Evolutionary conservation across 2,329 filamentous ascomycete genomes (phyloP), one percentile per base, ranked within the genome.

Genomic region (Aspergillus fructus): DNA sequence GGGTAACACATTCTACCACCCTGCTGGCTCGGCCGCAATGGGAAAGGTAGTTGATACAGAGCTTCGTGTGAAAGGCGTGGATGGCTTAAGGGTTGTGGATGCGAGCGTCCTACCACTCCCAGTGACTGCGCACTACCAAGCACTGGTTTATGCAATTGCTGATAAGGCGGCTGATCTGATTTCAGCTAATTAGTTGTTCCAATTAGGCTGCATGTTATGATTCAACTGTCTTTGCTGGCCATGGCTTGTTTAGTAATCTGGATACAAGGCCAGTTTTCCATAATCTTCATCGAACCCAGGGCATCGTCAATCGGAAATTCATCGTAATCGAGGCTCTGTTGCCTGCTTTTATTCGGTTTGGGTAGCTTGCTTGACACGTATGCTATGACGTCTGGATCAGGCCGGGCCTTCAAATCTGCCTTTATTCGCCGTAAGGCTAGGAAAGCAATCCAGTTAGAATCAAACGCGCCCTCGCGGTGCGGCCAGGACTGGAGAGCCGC

Each of bases 71-170:
- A 52, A 34, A 23, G 53, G 50, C 0, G 62, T 69, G 9, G 47
- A 64, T 5, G 60, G 58, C 1, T 34, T 70, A 17, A 55, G 66
- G 6, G 58, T 70, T 40, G 67, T 66, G 0, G 66, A 69, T 56
- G 65, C 67, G 1, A 70, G 67, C 53, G 59, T 69, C 2, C n/a
- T 69, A 15, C 67, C 66, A 2, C 19, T 63, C 2, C 53, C 65
- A 1, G 11, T 68, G 1, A 53, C 53, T 7, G 62, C 49, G 3
- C 67, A 68, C 39, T 60, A 59, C 2, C 66, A 69, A 43, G 60
- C 59, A 4, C 34, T 56, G 8, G 17, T 66, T 0, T 69, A 69
- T 59, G 64, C 49, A 4, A 43, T 51, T 13, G 49, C 49, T 8
- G 12, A 51, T 19, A 51, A 51, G 39, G 49, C 49, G n/a, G 49